Percentiles rank a stretch among this genome's conserved stretches.
Evolutionary conservation across 2,329 filamentous ascomycete species (phyloP).

Genomic region (Cytospora piceae): DNA sequence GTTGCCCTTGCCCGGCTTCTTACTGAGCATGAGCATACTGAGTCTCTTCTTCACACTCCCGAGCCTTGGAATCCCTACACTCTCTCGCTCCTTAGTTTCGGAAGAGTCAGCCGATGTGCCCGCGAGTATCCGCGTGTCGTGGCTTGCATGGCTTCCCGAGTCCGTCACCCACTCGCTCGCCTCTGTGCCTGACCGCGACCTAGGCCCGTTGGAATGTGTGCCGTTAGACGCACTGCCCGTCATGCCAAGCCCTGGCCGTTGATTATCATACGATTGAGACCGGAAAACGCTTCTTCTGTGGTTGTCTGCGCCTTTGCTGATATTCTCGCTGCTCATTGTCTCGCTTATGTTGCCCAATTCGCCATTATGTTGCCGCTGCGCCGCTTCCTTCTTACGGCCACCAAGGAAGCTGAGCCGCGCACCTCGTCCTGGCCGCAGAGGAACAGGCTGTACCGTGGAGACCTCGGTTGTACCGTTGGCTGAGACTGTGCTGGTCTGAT

Average conservation of each 20-base stretch:
- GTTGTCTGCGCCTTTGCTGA: conserved; percentile 35
- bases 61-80: conserved; percentile 46
- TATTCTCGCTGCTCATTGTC: conserved; percentile 38
- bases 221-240: conserved; percentile 22
- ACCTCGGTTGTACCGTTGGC: conserved; percentile 51
- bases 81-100: conserved; percentile 33
- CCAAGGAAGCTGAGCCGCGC: conserved; percentile 62
- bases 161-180: conserved; percentile 41
- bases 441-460: conserved; percentile 54
- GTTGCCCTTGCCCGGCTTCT: conserved; percentile 64
- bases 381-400: conserved; percentile 53
- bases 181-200: conserved; percentile 25
- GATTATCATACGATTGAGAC: conserved; percentile 41
- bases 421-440: conserved; percentile 53
- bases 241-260: conserved; percentile 6
- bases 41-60: conserved; percentile 76
- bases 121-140: conserved; percentile 29
- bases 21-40: conserved; percentile 76
- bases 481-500: conserved; percentile 41
- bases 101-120: conserved; percentile 26
- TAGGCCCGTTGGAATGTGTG: conserved; percentile 13
- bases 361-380: conserved; percentile 30
- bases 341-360: conserved; percentile 38
- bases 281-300: conserved; percentile 53
- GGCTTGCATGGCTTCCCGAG: conserved; percentile 36